Evolutionary conservation across 2,329 filamentous ascomycete genomes (phyloP), one percentile per base, ranked within the genome.

Genomic region (Chaetomium olivaceum): DNA sequence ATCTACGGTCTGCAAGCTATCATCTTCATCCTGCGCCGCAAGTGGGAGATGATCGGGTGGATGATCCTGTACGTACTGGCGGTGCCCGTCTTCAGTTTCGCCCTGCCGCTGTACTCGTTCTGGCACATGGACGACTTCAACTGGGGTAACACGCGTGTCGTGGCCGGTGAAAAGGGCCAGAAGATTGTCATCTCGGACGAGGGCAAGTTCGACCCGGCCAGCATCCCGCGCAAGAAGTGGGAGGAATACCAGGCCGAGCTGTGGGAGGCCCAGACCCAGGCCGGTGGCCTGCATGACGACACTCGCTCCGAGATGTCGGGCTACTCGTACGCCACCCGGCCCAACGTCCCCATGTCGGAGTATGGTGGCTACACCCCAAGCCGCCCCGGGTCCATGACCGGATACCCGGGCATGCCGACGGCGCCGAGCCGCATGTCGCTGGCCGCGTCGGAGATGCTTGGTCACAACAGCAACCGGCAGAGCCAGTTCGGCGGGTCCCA

Each of bases 81-180:
- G 62, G 91, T 96, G 68, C 94, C 94, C 0, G 87, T 99, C 69
- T 99, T 97, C 84, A 89, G 91, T 52, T 92, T 96, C 69, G 93
- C 86, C 65, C 85, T 99, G 54, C 95, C 95, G 0, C 81, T 99
- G 31, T 98, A 98, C 78, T 85, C 94, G 58, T 99, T 99, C 86
- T 99, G 95, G 95, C 87, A 97, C 81, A 98, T 98, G 95, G 95
- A 99, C 78, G 95, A 99, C 80, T 99, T 99, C 86, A 91, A 91
- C 73, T 99, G 95, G 95, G 95, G 95, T 80, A 99, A 97, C 80
- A 99, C 95, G 50, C 94, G 95, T 87, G 87, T 99, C 65, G 93
- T 99, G 70, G 95, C 91, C 8, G 95, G 95, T 76, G 95, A 99
- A 77, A 89, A 90, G 77, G 95, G 95, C 70, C 90, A 92, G 77